Conservation (phyloP, 2,329 filamentous ascomycete genomes). For the Ophiostoma triangulosporum region DNA sequence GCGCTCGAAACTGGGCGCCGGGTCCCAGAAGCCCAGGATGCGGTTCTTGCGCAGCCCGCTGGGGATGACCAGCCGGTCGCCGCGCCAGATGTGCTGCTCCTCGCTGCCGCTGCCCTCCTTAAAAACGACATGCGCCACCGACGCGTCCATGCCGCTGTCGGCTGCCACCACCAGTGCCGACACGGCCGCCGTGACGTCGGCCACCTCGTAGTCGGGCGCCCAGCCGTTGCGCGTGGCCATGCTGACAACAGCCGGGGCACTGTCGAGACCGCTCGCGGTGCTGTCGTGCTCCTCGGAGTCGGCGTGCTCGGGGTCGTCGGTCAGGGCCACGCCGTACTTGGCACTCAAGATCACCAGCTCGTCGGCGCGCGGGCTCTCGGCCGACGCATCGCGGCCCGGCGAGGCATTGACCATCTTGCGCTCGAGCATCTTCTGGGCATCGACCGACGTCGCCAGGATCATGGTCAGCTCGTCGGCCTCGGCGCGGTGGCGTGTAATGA, state of each 20-base stretch:
- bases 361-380: conserved; percentile 9
- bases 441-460: conserved; percentile 28
- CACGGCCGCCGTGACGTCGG: conserved; percentile 35
- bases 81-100: conserved; percentile 14
- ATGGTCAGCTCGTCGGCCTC: conserved; percentile 32
- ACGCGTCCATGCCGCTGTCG: conserved; percentile 16
- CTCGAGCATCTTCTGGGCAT: conserved; percentile 24
- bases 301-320: conserved; percentile 9
- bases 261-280: neutral
- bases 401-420: conserved; percentile 16
- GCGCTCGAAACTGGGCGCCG: conserved; percentile 23
- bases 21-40: conserved; percentile 38
- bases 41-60: conserved; percentile 28
- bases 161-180: conserved; percentile 26
- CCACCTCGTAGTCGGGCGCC: conserved; percentile 25
- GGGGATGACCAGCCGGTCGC: conserved; percentile 20
- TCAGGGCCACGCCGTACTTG: conserved; percentile 28
- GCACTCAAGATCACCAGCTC: conserved; percentile 36
- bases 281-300: conserved; percentile 7
- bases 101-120: neutral
- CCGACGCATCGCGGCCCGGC: neutral
- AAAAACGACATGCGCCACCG: neutral
- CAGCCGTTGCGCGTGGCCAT: conserved; percentile 16
- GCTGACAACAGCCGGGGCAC: conserved; percentile 16
- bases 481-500: conserved; percentile 23